phyloP scores from a whole-genome alignment of 768 basidiomycete species.

The Gelatoporia subvermispora region DNA sequence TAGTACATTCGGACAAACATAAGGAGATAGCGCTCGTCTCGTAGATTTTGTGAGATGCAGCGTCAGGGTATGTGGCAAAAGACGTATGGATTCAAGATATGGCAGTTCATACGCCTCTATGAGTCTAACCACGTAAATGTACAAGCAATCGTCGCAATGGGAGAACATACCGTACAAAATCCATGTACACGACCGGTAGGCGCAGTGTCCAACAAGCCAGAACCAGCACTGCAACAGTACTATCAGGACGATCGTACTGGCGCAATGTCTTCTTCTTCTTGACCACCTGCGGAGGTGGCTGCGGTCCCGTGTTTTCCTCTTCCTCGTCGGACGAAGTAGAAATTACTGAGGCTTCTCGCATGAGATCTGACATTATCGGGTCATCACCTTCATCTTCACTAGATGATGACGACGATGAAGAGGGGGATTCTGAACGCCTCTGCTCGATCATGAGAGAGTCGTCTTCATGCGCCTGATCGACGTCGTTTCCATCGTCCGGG shows the following conservation, averaged over 20 bases:
- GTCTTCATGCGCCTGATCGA: not conserved
- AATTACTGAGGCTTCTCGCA: slow-evolving; percentile 34
- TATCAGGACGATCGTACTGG: slow-evolving; percentile 36
- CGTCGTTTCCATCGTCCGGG: slow-evolving; percentile 8
- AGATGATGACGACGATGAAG: slow-evolving; percentile 28
- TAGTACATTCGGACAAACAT: slow-evolving; percentile 38
- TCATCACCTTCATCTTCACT: slow-evolving; percentile 27
- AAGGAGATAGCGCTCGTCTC: slow-evolving; percentile 61
- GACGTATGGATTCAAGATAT: slow-evolving; percentile 67
- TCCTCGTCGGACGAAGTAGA: slow-evolving; percentile 27
- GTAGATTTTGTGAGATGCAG: slow-evolving; percentile 71
- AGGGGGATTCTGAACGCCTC: slow-evolving; percentile 16
- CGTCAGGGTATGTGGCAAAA: slow-evolving; percentile 57
- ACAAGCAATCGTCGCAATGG: not conserved
- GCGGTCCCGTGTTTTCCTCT: slow-evolving; percentile 6
- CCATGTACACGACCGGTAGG: slow-evolving; percentile 68
- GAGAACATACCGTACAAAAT: slow-evolving; percentile 61
- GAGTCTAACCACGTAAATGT: slow-evolving; percentile 37
- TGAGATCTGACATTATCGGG: slow-evolving; percentile 35
- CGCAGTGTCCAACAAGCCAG: slow-evolving; percentile 79
- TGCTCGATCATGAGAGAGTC: not conserved
- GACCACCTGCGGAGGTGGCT: slow-evolving; percentile 2
- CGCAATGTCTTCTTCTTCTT: slow-evolving; percentile 18
- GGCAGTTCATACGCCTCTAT: slow-evolving; percentile 76
- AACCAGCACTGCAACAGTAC: slow-evolving; percentile 63